Base-by-base conservation (phyloP, 164 flowering plant genomes). In the Warburgia ugandensis region DNA sequence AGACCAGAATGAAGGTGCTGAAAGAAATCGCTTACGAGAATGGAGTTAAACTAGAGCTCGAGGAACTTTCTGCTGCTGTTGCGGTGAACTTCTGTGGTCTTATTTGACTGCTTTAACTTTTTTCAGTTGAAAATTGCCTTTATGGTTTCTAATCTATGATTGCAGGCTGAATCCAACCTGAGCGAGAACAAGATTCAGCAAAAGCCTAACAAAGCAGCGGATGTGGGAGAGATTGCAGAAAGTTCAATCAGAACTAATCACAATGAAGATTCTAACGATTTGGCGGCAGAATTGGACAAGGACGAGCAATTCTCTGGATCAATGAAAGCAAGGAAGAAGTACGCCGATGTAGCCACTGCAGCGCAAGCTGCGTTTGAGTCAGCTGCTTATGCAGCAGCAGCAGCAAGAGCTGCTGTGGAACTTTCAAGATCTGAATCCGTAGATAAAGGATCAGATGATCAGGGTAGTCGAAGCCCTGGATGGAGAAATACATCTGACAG, bases 341-440 rank as follows among this genome's bases (percentile, higher is more conserved):
- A 77, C 61, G 72, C 44, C 56, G 83, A 81, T 50, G 94, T 79
- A 19, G 80, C 80, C 27, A 81, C 70, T 58, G 94, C 94, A 33
- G 87, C 87, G 41, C 91, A 84, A 64, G 89, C 80, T 42, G 97
- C 97, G 29, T 91, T 82, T 63, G 79, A 82, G 66, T 86, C 90
- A 1, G 95, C 90, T 12, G 87, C 87, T 22, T 60, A 73, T 58
- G 95, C 90, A 21, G 90, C 95, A 7, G 82, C 54, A 0, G 95
- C 95, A 5, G 95, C 95, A 54, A 75, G 85, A 65, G 86, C 85
- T 4, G 95, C 90, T 3, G 83, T 82, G 41, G 82, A 73, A 48
- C 86, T 86, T 29, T 78, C 90, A 12, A 62, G 72, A 35, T 57
- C 73, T 7, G 66, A 42, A 14, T 38, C 78, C 14, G 66, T 54